Evolutionary conservation across 2,329 filamentous ascomycete genomes (phyloP).

Genomic region (Monosporascus sp.): DNA sequence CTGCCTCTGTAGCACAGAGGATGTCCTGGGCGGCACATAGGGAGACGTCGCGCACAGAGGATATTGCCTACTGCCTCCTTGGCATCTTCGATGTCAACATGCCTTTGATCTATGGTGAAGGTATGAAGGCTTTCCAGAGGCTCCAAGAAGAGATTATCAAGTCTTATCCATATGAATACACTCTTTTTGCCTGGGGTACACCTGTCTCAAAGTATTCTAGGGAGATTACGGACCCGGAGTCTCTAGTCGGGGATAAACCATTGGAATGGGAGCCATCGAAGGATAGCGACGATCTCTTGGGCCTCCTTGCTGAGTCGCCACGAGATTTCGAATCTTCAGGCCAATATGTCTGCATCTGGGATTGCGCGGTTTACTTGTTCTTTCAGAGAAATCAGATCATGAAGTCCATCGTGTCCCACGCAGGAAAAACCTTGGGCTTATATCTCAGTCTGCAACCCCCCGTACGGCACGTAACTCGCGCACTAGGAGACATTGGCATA

Average conservation of each 20-base stretch:
- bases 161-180: conserved; percentile 17
- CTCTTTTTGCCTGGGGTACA: conserved; percentile 19
- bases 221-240: neutral
- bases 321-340: neutral
- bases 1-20: conserved; percentile 16
- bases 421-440: neutral
- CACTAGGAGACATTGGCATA: neutral
- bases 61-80: conserved; percentile 23
- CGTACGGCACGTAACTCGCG: neutral
- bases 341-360: neutral
- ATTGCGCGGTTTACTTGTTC: rapidly evolving
- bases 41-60: conserved; percentile 18
- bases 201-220: neutral
- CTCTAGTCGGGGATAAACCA: neutral
- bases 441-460: neutral
- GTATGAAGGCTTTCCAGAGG: conserved; percentile 16
- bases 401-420: neutral
- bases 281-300: conserved; percentile 1
- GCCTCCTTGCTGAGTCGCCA: conserved; percentile 4
- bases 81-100: conserved; percentile 26
- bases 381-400: no score
- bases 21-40: conserved; percentile 24
- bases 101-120: conserved; percentile 25
- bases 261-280: neutral
- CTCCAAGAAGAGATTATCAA: conserved; percentile 19